Conservation (phyloP, 331 rosid genomes). For the Rosa hybrid region DNA sequence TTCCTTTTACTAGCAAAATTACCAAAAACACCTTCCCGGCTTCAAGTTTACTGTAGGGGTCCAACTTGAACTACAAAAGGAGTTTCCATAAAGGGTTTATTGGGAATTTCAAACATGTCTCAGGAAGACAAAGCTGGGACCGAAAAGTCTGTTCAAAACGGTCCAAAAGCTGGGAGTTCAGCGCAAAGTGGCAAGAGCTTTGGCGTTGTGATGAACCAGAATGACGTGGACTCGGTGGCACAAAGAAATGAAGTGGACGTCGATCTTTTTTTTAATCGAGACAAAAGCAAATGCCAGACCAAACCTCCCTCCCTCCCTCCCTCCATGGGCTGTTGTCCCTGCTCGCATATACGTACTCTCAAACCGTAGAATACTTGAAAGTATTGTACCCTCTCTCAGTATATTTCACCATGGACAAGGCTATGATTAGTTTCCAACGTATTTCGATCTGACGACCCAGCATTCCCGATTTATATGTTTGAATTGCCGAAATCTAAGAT, state of each 20-base stretch:
- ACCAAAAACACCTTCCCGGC: no score
- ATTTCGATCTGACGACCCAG: no score
- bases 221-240: background rate
- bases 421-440: no score
- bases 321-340: no score
- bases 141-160: background rate
- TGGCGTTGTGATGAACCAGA: background rate
- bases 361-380: background rate
- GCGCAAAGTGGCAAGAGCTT: background rate
- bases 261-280: background rate
- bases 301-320: background rate
- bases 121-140: background rate
- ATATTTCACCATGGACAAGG: no score
- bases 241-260: background rate
- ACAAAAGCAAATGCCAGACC: background rate
- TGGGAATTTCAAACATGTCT: background rate
- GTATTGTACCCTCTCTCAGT: no score
- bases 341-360: background rate
- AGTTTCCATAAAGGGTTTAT: background rate
- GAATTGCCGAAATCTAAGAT: no score
- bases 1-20: no score
- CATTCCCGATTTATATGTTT: no score
- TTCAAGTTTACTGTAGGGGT: no score
- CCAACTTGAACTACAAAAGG: no score
- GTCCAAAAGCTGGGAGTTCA: background rate